phyloP scores from a whole-genome alignment of 768 basidiomycete species.

The Serendipita sp. region DNA sequence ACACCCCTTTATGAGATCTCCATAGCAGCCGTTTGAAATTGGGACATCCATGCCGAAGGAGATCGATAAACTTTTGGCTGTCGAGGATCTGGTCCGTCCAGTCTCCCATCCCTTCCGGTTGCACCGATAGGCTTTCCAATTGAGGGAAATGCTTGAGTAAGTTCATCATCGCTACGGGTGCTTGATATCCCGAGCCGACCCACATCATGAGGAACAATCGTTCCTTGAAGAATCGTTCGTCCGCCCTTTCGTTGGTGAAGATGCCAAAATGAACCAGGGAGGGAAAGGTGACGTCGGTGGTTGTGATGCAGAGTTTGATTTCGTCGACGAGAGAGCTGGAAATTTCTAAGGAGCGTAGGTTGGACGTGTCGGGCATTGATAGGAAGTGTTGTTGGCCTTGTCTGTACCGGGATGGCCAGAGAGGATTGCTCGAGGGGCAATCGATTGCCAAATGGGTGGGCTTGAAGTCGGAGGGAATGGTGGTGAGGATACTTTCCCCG shows the following conservation, averaged over 20 bases:
- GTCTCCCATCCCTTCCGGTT: background rate
- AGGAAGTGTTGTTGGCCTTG: background rate
- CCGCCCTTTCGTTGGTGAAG: background rate
- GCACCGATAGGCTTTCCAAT: background rate
- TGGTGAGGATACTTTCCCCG: background rate
- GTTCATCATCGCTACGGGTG: background rate
- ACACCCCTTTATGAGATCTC: too few relatives aligned
- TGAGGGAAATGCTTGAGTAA: background rate
- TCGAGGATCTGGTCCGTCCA: background rate
- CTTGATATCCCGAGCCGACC: background rate
- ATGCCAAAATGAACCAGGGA: background rate
- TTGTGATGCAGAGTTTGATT: background rate
- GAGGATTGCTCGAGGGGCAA: background rate
- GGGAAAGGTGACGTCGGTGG: background rate
- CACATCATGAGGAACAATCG: background rate
- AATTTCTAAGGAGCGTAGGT: background rate
- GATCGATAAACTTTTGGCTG: too few relatives aligned
- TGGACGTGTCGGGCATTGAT: background rate
- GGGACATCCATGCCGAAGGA: too few relatives aligned
- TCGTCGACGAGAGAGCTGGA: background rate
- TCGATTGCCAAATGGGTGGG: background rate
- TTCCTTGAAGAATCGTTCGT: background rate
- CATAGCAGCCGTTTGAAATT: too few relatives aligned
- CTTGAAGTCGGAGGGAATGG: background rate
- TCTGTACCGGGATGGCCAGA: background rate